Evolutionary conservation across 2,329 filamentous ascomycete genomes (phyloP).

Genomic region (Colletotrichum lindemuthianum): DNA sequence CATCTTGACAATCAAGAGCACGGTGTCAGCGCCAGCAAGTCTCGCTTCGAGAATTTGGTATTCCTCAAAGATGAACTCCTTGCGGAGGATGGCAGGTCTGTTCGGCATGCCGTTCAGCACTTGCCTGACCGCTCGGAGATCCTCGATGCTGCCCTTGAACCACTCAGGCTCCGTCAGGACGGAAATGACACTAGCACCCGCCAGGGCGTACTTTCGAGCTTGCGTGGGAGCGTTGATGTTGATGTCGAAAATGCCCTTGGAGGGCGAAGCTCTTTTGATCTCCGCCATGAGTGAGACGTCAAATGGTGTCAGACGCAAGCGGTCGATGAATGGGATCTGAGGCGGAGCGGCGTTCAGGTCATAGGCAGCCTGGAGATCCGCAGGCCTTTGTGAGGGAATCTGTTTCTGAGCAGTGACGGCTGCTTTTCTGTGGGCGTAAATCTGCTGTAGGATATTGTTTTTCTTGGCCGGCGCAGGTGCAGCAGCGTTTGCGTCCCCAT

Average conservation of each 20-base stretch:
- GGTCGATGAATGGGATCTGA: conserved; percentile 80
- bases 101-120: conserved; percentile 92
- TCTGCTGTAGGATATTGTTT: conserved; percentile 88
- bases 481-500: conserved; percentile 40
- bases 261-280: conserved; percentile 95
- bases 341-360: conserved; percentile 86
- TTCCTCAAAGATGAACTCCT: conserved; percentile 98
- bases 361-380: conserved; percentile 88
- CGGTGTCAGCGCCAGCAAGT: conserved; percentile 91
- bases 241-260: conserved; percentile 92
- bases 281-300: conserved; percentile 96
- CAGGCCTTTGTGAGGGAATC: conserved; percentile 83
- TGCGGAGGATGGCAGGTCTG: conserved; percentile 88
- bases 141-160: conserved; percentile 98
- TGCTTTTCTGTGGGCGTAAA: conserved; percentile 83
- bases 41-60: conserved; percentile 97
- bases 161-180: conserved; percentile 98
- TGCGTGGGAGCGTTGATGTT: conserved; percentile 89
- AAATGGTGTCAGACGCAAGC: conserved; percentile 84
- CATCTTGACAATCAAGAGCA: conserved; percentile 98
- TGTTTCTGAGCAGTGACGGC: conserved; percentile 83
- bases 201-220: conserved; percentile 89
- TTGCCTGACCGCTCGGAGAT: conserved; percentile 86
- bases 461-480: conserved; percentile 62
- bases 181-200: conserved; percentile 95